These are phyloP conservation scores for Lachnellula hyalina DNA, from an alignment of 2,329 filamentous ascomycete genomes.

Conservation along the genomic window DNA sequence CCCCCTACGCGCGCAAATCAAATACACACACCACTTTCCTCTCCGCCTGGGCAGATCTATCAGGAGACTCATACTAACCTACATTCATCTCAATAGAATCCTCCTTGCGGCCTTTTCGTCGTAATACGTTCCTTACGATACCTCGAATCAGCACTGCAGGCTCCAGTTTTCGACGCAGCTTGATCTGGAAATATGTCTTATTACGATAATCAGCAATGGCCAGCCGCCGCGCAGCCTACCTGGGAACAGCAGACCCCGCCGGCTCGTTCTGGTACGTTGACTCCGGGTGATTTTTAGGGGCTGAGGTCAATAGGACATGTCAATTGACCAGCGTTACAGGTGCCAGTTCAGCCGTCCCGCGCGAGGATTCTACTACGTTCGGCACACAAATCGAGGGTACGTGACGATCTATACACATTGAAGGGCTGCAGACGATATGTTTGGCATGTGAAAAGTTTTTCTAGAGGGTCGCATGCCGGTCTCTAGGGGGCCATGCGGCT, in stretches of 20 bases:
- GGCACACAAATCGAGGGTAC: conserved; percentile 85
- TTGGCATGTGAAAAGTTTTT: conserved; percentile 10
- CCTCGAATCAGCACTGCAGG: conserved; percentile 27
- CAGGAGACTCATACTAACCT: neutral
- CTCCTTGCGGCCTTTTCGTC: conserved; percentile 24
- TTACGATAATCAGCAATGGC: conserved; percentile 64
- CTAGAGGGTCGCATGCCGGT: conserved; percentile 3
- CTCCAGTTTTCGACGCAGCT: conserved; percentile 31
- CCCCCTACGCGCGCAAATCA: conserved; percentile 10
- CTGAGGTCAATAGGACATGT: conserved; percentile 5
- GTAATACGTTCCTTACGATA: conserved; percentile 30
- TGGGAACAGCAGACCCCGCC: conserved; percentile 71
- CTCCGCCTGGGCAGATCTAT: neutral
- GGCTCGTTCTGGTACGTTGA: conserved; percentile 61
- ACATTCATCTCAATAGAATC: conserved; percentile 9
- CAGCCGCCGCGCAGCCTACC: conserved; percentile 55
- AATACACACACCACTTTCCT: neutral
- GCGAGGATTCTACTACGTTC: conserved; percentile 74
- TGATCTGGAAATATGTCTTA: conserved; percentile 51
- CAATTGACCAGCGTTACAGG: conserved; percentile 44
- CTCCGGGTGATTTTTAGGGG: neutral
- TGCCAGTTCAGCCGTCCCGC: conserved; percentile 67
- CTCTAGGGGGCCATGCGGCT: neutral
- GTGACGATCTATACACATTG: conserved; percentile 33
- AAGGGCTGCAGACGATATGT: neutral